Evolutionary conservation across 2,329 filamentous ascomycete species (phyloP), one percentile per base, ranked within the genome.

Genomic region (Cercospora citrullina): DNA sequence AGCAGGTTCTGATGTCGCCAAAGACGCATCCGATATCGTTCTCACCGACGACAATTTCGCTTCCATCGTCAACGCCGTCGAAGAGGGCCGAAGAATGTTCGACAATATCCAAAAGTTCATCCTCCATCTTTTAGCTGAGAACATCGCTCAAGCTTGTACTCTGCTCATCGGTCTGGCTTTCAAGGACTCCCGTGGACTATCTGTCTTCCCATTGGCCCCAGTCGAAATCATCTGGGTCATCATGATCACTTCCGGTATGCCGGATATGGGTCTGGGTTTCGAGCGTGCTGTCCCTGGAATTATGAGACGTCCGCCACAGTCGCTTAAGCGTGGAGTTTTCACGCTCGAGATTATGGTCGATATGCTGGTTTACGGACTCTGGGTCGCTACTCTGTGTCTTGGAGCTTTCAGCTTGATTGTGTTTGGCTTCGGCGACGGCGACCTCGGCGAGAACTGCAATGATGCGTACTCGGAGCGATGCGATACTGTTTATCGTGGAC

Each of bases 71-170:
- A 87, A 91, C 42, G 91, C 92, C 5, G 91, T 95, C 72, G 90
- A 91, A 73, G 91, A 94, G 79, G 92, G 92, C n/a, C 87, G 92
- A 14, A 87, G 92, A 94, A 93, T 94, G 84, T 94, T 94, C 77
- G 91, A 94, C 79, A 95, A 94, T 75, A 93, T 95, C 70, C 91
- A 95, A 75, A 94, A 94, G 74, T 95, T 95, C 75, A 89, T 95
- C 57, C 84, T 95, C 53, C 73, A 98, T 93, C 0, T 99, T 97
- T 81, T 95, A 96, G 82, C 87, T 96, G 71, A 97, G 93, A 81
- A 99, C 94, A 66, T 97, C 92, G 92, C 91, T 48, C 90, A 96
- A 76, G 93, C 93, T 7, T 89, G 91, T 70, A 89, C 92, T 0
- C 83, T 96, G n/a, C 87, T 96, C 23, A 89, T 92, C 48, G 93